These are phyloP conservation scores for Phytopythium helicoides DNA, from an alignment of 352 stramenopile species.

Conservation along the genomic window DNA sequence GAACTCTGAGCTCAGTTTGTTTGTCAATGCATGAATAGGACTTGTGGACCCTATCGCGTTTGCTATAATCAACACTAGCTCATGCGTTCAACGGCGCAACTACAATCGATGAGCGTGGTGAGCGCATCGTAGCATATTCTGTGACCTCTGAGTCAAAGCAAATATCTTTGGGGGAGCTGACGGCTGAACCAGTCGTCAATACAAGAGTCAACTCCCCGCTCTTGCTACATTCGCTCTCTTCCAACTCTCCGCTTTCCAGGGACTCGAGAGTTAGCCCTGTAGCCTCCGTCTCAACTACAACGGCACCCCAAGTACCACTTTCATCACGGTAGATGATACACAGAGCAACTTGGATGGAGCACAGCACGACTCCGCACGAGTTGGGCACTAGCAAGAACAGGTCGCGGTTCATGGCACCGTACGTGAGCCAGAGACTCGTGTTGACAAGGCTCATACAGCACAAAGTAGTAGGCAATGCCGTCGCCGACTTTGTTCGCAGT, in stretches of 20 bases:
- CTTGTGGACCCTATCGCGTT: too few species aligned
- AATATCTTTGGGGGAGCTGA: conserved; percentile 2
- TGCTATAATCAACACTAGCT: too few species aligned
- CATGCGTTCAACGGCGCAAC: background rate
- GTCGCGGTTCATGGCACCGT: conserved; percentile 4
- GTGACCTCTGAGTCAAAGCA: background rate
- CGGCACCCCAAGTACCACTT: background rate
- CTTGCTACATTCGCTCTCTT: background rate
- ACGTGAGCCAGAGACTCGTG: conserved; percentile 8
- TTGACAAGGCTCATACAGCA: conserved; percentile 8
- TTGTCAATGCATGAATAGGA: too few species aligned
- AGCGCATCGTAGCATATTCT: conserved; percentile 2
- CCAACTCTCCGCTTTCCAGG: background rate
- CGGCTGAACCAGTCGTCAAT: background rate
- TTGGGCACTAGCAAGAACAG: conserved; percentile 8
- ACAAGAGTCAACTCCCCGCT: background rate
- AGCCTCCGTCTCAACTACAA: background rate
- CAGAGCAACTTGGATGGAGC: conserved; percentile 4
- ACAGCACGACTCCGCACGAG: conserved; percentile 5
- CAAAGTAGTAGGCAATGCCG: conserved; percentile 1
- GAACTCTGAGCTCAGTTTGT: too few species aligned
- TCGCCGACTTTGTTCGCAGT: conserved; percentile 6
- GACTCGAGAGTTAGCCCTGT: background rate
- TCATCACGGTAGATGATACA: conserved; percentile 8
- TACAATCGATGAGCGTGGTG: background rate